Conservation (phyloP, 139 green algal genomes). For the Monoraphidium neglectum region DNA sequence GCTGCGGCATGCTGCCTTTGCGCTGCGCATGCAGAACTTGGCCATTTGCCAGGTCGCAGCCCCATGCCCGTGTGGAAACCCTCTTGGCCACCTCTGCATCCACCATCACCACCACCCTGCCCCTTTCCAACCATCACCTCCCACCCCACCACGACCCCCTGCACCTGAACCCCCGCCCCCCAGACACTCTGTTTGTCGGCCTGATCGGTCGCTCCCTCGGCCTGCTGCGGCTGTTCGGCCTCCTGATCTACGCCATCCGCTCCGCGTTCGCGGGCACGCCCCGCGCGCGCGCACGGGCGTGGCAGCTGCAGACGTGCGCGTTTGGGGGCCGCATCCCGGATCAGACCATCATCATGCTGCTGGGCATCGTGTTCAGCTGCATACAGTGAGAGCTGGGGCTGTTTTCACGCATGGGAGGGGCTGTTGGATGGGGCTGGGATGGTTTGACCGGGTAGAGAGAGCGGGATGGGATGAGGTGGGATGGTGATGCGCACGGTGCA, state of each 20-base stretch:
- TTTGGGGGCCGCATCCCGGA: constrained; percentile 59
- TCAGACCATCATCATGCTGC: constrained; percentile 65
- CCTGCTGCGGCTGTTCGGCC: constrained; percentile 17
- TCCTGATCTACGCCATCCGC: constrained; percentile 17
- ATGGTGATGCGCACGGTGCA: too few species aligned
- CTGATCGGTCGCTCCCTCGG: constrained; percentile 21
- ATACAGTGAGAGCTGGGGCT: constrained; percentile 35
- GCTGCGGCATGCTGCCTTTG: not conserved
- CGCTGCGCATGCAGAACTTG: not conserved
- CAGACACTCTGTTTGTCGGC: not conserved
- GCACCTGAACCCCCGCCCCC: not conserved
- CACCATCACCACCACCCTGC: too few species aligned
- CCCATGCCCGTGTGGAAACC: not conserved
- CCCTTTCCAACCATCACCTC: not conserved
- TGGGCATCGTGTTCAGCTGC: constrained; percentile 61
- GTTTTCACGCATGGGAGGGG: too few species aligned
- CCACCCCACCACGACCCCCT: not conserved
- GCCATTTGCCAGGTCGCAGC: not conserved
- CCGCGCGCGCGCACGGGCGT: too few species aligned
- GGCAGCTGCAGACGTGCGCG: constrained; percentile 32
- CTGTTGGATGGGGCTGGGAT: too few species aligned
- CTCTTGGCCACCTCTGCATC: not conserved
- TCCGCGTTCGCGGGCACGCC: too few species aligned
- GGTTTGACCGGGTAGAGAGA: too few species aligned
- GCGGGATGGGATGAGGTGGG: too few species aligned